Evolutionary conservation across 2,329 filamentous ascomycete species (phyloP).

Genomic region (Podosphaera fusca): DNA sequence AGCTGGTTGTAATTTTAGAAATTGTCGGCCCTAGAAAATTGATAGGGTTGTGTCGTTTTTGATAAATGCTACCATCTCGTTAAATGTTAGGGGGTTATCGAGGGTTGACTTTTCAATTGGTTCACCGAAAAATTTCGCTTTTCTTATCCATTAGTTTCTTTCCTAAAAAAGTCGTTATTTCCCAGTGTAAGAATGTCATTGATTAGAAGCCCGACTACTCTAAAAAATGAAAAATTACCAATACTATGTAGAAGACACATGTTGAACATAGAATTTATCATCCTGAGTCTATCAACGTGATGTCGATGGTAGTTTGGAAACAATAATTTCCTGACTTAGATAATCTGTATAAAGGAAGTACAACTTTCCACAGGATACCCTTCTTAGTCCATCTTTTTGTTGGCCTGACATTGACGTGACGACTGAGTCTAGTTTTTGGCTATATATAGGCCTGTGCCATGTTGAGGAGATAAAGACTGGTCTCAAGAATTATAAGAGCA

Average conservation of each 20-base stretch:
- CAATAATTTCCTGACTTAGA: constrained; percentile 1
- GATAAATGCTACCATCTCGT: neutral
- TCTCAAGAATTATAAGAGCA: neutral
- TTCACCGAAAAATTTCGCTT: neutral
- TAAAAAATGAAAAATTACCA: neutral
- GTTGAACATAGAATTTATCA: constrained; percentile 1
- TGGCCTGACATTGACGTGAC: neutral
- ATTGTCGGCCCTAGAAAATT: too few species aligned
- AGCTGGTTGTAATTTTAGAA: too few species aligned
- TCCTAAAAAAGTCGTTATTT: neutral
- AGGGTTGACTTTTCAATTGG: neutral
- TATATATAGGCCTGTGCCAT: neutral
- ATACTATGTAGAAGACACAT: neutral
- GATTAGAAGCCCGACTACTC: neutral
- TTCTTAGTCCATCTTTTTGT: neutral
- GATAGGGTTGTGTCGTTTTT: too few species aligned
- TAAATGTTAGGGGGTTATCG: neutral
- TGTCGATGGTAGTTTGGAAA: constrained; percentile 1
- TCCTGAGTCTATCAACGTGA: neutral
- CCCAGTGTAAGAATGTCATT: neutral
- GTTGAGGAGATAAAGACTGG: neutral
- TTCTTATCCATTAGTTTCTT: neutral
- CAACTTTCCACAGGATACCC: neutral
- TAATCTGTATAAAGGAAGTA: neutral
- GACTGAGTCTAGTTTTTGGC: neutral